Evolutionary conservation across 495 filamentous ascomycete genomes (phyloP), one percentile per base, ranked within the genome.

Genomic region (Oidiodendron maius): DNA sequence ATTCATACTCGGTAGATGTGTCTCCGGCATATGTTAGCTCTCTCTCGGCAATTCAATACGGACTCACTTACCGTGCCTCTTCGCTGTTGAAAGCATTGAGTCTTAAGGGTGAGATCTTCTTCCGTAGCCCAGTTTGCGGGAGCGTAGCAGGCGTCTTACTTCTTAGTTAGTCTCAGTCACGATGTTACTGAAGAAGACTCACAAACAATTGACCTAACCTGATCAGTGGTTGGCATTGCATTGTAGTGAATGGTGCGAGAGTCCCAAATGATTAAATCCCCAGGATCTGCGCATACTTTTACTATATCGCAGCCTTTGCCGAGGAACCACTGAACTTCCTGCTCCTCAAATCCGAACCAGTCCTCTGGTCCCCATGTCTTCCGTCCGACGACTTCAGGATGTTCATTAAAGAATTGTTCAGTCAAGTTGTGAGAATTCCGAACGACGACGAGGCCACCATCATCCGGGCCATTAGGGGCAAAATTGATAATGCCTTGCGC

Each of bases 201-300:
- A n/a, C n/a, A n/a, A n/a, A n/a, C n/a, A n/a, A n/a, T n/a, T n/a
- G n/a, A n/a, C n/a, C n/a, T n/a, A n/a, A n/a, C n/a, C n/a, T n/a
- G n/a, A n/a, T n/a, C n/a, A n/a, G n/a, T n/a, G n/a, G 21, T 39
- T 4, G 46, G 46, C 34, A 34, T 26, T 13, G 22, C 21, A 2
- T 26, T 42, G 50, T 61, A 73, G 42, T 73, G 69, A 9, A 67
- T 60, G 13, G 60, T 64, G 1, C 69, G 63, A 8, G 61, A 65
- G 40, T 73, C 69, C 67, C 70, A 73, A 0, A 73, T 51, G 28
- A 73, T 64, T 32, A 73, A 50, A 45, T 71, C 70, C 0, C 70
- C 70, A 0, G 64, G 60, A 26, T 68, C 67, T 0, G 67, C 65
- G 20, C 58, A 55, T 1, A 71, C 66, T 43, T 71, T 71, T 21